phyloP scores from a whole-genome alignment of 495 filamentous ascomycete species.

The Oidiodendron maius region DNA sequence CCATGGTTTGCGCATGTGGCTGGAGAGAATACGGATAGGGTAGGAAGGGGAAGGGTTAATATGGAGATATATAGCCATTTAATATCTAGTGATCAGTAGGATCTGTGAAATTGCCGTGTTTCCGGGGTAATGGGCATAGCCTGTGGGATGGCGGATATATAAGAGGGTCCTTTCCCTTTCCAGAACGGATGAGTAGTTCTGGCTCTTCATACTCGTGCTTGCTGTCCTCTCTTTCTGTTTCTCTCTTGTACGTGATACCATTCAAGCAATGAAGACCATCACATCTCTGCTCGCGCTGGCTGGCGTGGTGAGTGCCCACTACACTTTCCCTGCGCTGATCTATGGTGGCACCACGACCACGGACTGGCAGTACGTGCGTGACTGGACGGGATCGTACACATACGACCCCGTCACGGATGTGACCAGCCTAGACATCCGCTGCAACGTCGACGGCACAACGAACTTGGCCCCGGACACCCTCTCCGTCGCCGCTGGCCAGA shows the following conservation, averaged over 20 bases:
- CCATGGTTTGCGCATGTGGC: too few relatives aligned
- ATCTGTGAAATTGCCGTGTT: too few relatives aligned
- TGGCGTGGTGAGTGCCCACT: constrained; percentile 7
- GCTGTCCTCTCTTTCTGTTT: not conserved
- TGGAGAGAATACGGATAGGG: too few relatives aligned
- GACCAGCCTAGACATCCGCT: constrained; percentile 45
- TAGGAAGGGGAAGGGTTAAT: too few relatives aligned
- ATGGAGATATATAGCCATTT: too few relatives aligned
- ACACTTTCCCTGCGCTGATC: constrained; percentile 14
- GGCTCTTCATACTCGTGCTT: too few relatives aligned
- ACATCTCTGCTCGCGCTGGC: constrained; percentile 4
- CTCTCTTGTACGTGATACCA: not conserved
- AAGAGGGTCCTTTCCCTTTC: too few relatives aligned
- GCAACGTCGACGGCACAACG: constrained; percentile 46
- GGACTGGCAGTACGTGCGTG: constrained; percentile 26
- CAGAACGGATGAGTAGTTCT: too few relatives aligned
- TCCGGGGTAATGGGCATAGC: too few relatives aligned
- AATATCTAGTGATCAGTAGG: too few relatives aligned
- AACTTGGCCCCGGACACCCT: constrained; percentile 31
- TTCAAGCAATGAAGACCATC: constrained; percentile 5
- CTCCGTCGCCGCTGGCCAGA: constrained; percentile 42
- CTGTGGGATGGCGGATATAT: too few relatives aligned
- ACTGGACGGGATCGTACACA: constrained; percentile 24
- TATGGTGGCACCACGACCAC: constrained; percentile 1
- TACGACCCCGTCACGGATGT: constrained; percentile 40